These are phyloP conservation scores for Epichloe sibirici DNA, from an alignment of 2,329 filamentous ascomycete genomes.

Conservation along the genomic window DNA sequence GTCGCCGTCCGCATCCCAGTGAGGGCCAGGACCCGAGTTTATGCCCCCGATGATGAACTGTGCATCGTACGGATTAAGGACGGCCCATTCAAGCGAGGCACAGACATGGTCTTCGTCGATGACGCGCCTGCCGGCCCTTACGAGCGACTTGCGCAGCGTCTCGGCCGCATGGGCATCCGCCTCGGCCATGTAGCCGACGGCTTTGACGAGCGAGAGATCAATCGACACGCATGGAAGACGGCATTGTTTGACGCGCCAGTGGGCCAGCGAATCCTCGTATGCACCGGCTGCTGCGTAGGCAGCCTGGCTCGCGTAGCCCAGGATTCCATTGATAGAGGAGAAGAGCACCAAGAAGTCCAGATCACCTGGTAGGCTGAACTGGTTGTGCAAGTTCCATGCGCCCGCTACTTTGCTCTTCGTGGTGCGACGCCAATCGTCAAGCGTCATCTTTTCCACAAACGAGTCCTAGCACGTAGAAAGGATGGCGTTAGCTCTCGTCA, in stretches of 20 bases:
- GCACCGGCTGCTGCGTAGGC: conserved; percentile 26
- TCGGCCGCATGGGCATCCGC: too few species aligned
- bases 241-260: neutral
- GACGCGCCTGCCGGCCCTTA: neutral
- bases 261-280: conserved; percentile 20
- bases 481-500: too few species aligned
- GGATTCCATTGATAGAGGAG: conserved; percentile 17
- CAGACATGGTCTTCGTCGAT: neutral
- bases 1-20: conserved; percentile 2
- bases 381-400: conserved; percentile 20
- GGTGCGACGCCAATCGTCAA: conserved; percentile 12
- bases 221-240: neutral
- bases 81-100: neutral
- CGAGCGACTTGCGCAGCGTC: neutral
- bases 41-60: conserved; percentile 3
- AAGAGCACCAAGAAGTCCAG: conserved; percentile 20
- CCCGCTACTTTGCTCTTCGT: conserved; percentile 22
- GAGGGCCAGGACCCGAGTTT: conserved; percentile 5
- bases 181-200: neutral
- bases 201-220: neutral
- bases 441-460: conserved; percentile 14
- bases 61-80: neutral
- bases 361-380: conserved; percentile 6
- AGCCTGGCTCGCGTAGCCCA: conserved; percentile 17
- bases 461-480: conserved; percentile 6